A percentile compares a stretch with the other conserved stretches of the same genome.
phyloP scores from a whole-genome alignment of 2,329 filamentous ascomycete genomes.

The Colletotrichum australisinense region DNA sequence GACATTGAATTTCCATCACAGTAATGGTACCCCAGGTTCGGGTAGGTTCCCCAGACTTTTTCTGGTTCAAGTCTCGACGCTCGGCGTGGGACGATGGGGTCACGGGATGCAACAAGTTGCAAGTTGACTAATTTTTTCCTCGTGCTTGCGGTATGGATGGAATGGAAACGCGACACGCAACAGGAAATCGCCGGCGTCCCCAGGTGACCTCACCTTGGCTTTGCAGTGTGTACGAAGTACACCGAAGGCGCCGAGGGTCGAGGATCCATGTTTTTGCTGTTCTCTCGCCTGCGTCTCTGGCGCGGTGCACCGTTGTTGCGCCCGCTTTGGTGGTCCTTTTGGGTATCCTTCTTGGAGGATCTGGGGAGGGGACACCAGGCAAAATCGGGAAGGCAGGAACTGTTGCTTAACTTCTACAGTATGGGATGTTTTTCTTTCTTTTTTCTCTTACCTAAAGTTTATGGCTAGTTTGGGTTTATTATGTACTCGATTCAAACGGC shows the following conservation, averaged over 20 bases:
- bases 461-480: not conserved
- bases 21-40: not conserved
- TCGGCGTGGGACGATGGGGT: not conserved
- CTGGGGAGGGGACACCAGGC: slow-evolving; percentile 5
- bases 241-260: slow-evolving; percentile 6
- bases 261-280: not conserved
- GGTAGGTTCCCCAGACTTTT: not conserved
- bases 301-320: not conserved
- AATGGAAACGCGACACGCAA: not conserved
- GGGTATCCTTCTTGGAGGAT: not conserved
- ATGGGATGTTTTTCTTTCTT: not conserved
- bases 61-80: not conserved
- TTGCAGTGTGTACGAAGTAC: not conserved
- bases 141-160: not conserved
- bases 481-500: slow-evolving; percentile 2
- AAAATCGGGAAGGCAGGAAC: slow-evolving; percentile 21
- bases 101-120: not conserved
- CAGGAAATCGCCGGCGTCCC: not conserved
- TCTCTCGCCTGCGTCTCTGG: not conserved
- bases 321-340: not conserved
- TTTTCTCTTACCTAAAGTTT: slow-evolving; percentile 10
- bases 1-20: not conserved
- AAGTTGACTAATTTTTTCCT: not conserved
- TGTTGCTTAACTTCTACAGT: no score
- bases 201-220: slow-evolving; percentile 16